Conservation (phyloP, 306 rosid genomes). For the Trifolium fragiferum region DNA sequence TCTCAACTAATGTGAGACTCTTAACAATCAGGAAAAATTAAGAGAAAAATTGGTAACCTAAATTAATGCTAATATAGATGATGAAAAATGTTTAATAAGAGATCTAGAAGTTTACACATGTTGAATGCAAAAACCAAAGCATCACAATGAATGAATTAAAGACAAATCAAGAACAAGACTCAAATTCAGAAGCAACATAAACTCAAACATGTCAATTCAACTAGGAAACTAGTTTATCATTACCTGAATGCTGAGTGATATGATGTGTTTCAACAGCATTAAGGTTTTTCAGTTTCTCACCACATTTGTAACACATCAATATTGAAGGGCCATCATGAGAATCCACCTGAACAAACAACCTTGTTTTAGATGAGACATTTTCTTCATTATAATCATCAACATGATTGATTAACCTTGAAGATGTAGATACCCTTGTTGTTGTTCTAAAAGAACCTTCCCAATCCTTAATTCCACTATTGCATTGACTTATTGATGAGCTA, state of each 20-base stretch:
- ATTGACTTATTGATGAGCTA: conserved; percentile 7
- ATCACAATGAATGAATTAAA: not conserved
- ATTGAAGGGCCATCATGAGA: conserved; percentile 19
- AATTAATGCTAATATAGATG: not conserved
- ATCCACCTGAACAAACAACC: conserved; percentile 37
- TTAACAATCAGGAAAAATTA: too few species aligned
- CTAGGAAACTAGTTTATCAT: conserved; percentile 14
- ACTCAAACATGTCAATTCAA: not conserved
- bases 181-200: conserved; percentile 7
- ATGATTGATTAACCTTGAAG: conserved; percentile 15
- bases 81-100: not conserved
- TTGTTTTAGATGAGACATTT: conserved; percentile 25
- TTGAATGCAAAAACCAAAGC: not conserved
- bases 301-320: conserved; percentile 50
- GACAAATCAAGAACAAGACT: not conserved
- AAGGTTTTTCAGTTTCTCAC: conserved; percentile 39
- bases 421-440: conserved; percentile 25
- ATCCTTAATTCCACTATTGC: conserved; percentile 24
- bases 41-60: too few species aligned
- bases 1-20: too few species aligned
- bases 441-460: conserved; percentile 32
- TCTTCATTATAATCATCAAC: conserved; percentile 40
- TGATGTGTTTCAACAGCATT: conserved; percentile 50
- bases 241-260: conserved; percentile 59
- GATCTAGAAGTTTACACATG: not conserved